Percentiles rank a stretch among this genome's conserved stretches.
phyloP scores from a whole-genome alignment of 2,329 filamentous ascomycete genomes.

The Rhynchosporium graminicola region DNA sequence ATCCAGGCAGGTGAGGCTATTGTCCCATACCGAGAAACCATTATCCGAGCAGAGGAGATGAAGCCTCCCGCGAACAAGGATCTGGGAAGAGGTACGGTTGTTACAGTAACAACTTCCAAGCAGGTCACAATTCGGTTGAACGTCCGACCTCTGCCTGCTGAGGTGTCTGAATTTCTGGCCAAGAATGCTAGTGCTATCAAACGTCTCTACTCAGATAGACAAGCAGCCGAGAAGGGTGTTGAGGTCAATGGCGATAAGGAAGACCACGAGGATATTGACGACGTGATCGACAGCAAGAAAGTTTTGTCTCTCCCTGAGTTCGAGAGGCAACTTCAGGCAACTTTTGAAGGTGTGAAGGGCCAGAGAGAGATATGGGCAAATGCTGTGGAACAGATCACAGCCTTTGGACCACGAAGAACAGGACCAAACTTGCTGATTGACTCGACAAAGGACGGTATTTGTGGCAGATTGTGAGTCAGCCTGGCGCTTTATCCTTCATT shows the following conservation, averaged over 20 bases:
- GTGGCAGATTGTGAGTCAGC: conserved; percentile 66
- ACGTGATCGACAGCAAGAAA: conserved; percentile 59
- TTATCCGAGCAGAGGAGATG: conserved; percentile 88
- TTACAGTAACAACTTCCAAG: conserved; percentile 78
- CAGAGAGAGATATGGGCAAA: conserved; percentile 76
- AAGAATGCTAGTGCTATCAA: conserved; percentile 82
- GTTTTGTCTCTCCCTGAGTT: conserved; percentile 74
- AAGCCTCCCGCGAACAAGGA: conserved; percentile 82
- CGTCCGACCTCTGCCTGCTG: conserved; percentile 74
- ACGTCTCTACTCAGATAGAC: conserved; percentile 71
- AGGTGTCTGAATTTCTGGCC: conserved; percentile 81
- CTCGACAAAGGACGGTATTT: conserved; percentile 69
- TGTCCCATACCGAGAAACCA: conserved; percentile 93
- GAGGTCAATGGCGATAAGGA: conserved; percentile 33
- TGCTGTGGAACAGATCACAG: conserved; percentile 77
- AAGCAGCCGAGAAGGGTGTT: conserved; percentile 47
- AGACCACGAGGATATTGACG: conserved; percentile 47
- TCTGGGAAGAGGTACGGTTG: conserved; percentile 77
- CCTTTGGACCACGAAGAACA: conserved; percentile 82
- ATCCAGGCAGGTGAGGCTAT: conserved; percentile 94
- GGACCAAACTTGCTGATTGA: conserved; percentile 92
- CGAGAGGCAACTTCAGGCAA: conserved; percentile 66
- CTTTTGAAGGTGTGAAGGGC: conserved; percentile 71
- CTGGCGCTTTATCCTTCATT: neutral
- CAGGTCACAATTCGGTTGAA: conserved; percentile 76